Conservation (phyloP, 2,329 filamentous ascomycete genomes). For the Sclerotinia minor region DNA sequence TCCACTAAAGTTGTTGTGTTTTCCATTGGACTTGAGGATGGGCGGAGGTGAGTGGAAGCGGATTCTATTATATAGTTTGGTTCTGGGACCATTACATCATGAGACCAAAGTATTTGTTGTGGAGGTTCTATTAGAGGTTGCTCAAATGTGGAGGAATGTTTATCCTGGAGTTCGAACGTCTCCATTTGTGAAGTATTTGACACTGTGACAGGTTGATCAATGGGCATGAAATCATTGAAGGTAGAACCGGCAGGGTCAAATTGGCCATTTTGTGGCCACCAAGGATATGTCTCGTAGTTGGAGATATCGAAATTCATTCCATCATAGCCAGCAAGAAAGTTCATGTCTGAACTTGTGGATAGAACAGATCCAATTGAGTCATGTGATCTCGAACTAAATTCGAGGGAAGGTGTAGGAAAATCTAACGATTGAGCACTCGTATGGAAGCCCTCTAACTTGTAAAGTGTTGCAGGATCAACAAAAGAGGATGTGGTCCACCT, state of each 20-base stretch:
- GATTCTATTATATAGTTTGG: background rate
- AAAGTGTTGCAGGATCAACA: slow-evolving; percentile 20
- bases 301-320: slow-evolving; percentile 20
- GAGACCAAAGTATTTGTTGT: slow-evolving; percentile 4
- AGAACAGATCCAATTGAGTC: slow-evolving; percentile 21
- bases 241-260: background rate
- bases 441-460: slow-evolving; percentile 23
- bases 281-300: slow-evolving; percentile 15
- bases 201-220: slow-evolving; percentile 2
- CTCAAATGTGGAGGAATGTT: background rate
- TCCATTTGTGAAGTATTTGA: background rate
- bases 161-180: background rate
- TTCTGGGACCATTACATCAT: background rate
- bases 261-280: background rate
- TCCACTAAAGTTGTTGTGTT: slow-evolving; percentile 12
- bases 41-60: background rate
- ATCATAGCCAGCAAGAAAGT: slow-evolving; percentile 19
- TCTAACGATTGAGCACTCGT: slow-evolving; percentile 21
- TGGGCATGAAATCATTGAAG: slow-evolving; percentile 11
- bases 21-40: slow-evolving; percentile 25
- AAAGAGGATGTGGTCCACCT: slow-evolving; percentile 20
- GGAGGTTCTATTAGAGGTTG: background rate
- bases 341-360: slow-evolving; percentile 18
- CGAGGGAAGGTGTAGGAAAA: slow-evolving; percentile 19
- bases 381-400: slow-evolving; percentile 24